phyloP scores from a whole-genome alignment of 208 protist genomes.

The Trypanosoma avium region DNA sequence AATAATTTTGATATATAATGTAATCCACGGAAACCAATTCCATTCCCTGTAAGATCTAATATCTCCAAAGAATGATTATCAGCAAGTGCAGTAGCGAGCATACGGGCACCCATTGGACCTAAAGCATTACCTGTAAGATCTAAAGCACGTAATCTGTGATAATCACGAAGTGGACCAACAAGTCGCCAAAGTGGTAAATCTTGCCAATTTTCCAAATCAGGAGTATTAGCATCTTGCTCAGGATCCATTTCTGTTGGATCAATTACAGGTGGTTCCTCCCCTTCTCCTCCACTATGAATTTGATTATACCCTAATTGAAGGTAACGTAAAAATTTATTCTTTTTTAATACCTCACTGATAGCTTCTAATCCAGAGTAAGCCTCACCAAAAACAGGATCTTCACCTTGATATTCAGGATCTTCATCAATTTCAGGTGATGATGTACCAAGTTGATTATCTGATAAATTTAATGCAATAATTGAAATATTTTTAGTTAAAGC shows the following conservation, averaged over 20 bases:
- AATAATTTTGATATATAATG: conserved; percentile 68
- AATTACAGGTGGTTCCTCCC: conserved; percentile 35
- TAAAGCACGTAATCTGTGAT: conserved; percentile 69
- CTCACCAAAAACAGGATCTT: conserved; percentile 86
- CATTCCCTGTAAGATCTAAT: conserved; percentile 80
- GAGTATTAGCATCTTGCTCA: conserved; percentile 37
- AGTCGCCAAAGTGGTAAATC: conserved; percentile 76
- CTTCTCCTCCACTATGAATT: conserved; percentile 80
- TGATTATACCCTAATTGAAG: conserved; percentile 73
- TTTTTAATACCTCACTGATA: conserved; percentile 83
- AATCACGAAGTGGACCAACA: conserved; percentile 64
- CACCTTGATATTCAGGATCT: conserved; percentile 67
- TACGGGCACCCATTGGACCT: conserved; percentile 58
- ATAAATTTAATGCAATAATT: conserved; percentile 68
- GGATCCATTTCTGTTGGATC: conserved; percentile 39
- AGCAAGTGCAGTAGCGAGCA: conserved; percentile 74
- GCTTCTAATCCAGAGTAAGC: conserved; percentile 71
- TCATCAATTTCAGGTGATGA: conserved; percentile 59
- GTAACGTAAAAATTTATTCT: conserved; percentile 89
- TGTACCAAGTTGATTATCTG: conserved; percentile 52
- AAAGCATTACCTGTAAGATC: conserved; percentile 80
- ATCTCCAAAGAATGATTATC: conserved; percentile 69
- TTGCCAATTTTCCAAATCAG: conserved; percentile 51
- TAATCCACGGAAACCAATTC: conserved; percentile 69
- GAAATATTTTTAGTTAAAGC: conserved; percentile 85